Percentiles rank a stretch among this genome's conserved stretches.
Evolutionary conservation across 1,284 basidiomycete genomes (phyloP).

Genomic region (Cryptococcus amylolentus): DNA sequence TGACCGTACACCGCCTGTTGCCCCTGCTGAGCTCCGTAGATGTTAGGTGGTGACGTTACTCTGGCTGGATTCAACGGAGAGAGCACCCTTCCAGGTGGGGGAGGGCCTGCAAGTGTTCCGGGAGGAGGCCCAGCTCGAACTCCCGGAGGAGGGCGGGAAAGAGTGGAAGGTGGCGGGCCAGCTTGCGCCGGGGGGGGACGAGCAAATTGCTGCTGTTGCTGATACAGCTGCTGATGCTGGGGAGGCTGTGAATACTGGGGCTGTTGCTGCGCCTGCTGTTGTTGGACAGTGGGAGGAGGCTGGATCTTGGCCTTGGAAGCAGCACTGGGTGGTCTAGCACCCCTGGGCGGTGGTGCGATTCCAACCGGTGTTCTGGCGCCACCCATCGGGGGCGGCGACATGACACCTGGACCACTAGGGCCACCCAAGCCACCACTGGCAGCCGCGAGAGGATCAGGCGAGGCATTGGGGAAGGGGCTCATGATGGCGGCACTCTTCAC

Average conservation of each 20-base stretch:
- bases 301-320: constrained; percentile 22
- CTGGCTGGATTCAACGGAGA: constrained; percentile 15
- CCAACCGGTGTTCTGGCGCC: constrained; percentile 35
- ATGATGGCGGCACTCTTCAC: constrained; percentile 67
- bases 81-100: constrained; percentile 21
- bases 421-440: constrained; percentile 22
- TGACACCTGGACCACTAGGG: constrained; percentile 24
- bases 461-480: constrained; percentile 76
- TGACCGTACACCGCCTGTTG: constrained; percentile 3
- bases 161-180: constrained; percentile 51
- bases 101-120: constrained; percentile 23
- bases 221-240: constrained; percentile 9
- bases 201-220: not conserved
- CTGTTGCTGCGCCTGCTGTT: constrained; percentile 8
- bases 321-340: constrained; percentile 47
- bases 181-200: constrained; percentile 14
- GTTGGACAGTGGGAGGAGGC: constrained; percentile 17
- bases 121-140: constrained; percentile 31
- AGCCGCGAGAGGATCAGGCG: constrained; percentile 12
- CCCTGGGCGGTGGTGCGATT: constrained; percentile 46
- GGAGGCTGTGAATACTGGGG: constrained; percentile 21
- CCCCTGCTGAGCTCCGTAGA: not conserved
- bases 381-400: not conserved
- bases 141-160: constrained; percentile 53
- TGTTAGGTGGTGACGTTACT: not conserved